These are phyloP conservation scores for Ambrosia hybrid DNA, from an alignment of 140 eudicot species.

Conservation along the genomic window DNA sequence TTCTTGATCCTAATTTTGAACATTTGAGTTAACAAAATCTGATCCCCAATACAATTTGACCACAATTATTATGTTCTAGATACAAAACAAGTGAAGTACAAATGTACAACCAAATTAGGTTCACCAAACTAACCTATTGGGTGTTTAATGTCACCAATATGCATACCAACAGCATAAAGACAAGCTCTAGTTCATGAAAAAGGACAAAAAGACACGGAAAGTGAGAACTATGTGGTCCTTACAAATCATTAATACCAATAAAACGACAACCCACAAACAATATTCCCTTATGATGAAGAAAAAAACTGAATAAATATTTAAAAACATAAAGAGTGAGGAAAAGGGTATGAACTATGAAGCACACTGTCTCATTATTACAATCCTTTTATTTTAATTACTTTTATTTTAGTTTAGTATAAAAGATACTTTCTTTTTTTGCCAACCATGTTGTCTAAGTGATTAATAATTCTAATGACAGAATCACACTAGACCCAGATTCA, in stretches of 20 bases:
- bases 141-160: constrained; percentile 7
- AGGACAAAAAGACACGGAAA: constrained; percentile 17
- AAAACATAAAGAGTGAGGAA: no score
- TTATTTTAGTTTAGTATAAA: constrained; percentile 11
- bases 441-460: constrained; percentile 17
- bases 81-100: constrained; percentile 7
- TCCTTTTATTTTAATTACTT: constrained; percentile 4
- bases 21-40: no score
- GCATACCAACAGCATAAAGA: constrained; percentile 9
- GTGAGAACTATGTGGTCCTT: constrained; percentile 8
- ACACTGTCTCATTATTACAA: constrained; percentile 25
- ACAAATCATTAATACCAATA: constrained; percentile 2
- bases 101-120: constrained; percentile 11
- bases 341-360: neutral
- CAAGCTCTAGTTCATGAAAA: constrained; percentile 7
- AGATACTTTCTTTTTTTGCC: constrained; percentile 25
- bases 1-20: no score
- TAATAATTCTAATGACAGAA: constrained; percentile 16
- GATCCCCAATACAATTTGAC: neutral
- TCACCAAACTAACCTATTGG: constrained; percentile 14
- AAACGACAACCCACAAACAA: constrained; percentile 5
- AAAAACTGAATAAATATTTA: constrained; percentile 3
- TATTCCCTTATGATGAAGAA: constrained; percentile 7
- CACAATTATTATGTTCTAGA: neutral
- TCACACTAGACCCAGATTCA: constrained; percentile 19